phyloP scores from a whole-genome alignment of 2,329 filamentous ascomycete species.

The Acarospora socialis region DNA sequence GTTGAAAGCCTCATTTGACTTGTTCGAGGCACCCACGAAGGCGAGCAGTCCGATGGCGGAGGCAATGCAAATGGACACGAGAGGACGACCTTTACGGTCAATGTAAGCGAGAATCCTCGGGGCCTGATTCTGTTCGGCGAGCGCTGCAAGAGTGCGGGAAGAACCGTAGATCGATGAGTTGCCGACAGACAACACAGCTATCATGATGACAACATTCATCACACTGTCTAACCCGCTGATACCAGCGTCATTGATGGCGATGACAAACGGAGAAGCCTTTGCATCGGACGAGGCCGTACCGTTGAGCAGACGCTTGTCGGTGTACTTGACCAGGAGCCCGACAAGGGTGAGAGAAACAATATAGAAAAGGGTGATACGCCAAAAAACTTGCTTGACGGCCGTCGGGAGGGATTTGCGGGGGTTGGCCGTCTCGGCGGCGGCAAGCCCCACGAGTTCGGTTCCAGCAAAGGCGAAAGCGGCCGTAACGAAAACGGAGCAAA shows the following conservation, averaged over 20 bases:
- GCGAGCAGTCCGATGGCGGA: conserved; percentile 57
- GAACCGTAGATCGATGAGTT: conserved; percentile 88
- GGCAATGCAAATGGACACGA: conserved; percentile 56
- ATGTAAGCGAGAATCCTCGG: conserved; percentile 66
- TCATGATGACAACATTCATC: conserved; percentile 90
- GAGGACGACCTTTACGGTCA: conserved; percentile 66
- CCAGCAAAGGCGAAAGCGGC: conserved; percentile 49
- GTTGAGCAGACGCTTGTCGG: conserved; percentile 48
- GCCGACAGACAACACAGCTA: conserved; percentile 78
- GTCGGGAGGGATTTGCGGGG: conserved; percentile 61
- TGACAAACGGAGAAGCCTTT: conserved; percentile 79
- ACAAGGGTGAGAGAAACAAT: conserved; percentile 68
- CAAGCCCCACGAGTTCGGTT: conserved; percentile 47
- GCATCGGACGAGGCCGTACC: conserved; percentile 46
- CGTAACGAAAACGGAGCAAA: conserved; percentile 49
- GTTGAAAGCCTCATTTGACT: conserved; percentile 51
- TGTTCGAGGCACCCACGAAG: conserved; percentile 54
- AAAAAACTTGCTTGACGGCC: conserved; percentile 87
- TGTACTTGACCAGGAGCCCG: conserved; percentile 66
- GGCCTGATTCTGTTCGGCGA: conserved; percentile 77
- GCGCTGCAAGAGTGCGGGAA: conserved; percentile 73
- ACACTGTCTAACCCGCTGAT: conserved; percentile 70
- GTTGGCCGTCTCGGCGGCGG: conserved; percentile 44
- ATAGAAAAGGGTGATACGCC: conserved; percentile 86
- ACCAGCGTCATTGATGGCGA: conserved; percentile 73